Conservation (phyloP, 2,329 filamentous ascomycete species). For the Coniochaeta hoffmannii region DNA sequence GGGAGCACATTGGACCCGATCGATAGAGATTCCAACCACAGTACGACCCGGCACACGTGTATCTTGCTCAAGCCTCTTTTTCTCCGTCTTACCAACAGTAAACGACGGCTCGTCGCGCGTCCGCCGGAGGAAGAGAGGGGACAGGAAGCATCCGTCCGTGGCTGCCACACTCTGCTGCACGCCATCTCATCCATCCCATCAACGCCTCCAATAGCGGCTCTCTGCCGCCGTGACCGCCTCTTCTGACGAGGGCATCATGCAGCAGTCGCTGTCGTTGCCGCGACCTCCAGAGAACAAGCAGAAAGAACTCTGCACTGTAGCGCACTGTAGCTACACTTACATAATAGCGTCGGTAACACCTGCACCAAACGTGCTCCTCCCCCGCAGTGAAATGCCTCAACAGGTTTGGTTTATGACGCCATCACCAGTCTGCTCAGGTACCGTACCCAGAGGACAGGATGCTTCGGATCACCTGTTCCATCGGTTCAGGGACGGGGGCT, state of each 20-base stretch:
- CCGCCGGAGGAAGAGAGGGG: background rate
- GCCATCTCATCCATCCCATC: background rate
- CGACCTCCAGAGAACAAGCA: too few relatives aligned
- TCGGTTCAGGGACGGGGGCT: too few relatives aligned
- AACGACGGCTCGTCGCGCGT: background rate
- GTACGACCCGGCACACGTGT: background rate
- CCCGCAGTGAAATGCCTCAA: constrained; percentile 1
- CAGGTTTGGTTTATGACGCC: constrained; percentile 1
- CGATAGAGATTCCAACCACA: background rate
- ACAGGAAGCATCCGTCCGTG: background rate
- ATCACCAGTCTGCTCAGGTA: background rate
- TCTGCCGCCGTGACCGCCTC: background rate
- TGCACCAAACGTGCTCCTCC: background rate
- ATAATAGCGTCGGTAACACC: background rate
- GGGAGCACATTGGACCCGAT: too few relatives aligned
- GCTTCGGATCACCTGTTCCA: constrained; percentile 1
- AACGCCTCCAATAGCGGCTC: background rate
- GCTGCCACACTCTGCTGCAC: background rate
- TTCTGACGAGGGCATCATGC: background rate
- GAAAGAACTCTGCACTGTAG: background rate
- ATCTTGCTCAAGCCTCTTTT: background rate
- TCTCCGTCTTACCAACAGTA: background rate
- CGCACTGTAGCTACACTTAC: background rate
- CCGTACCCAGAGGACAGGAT: background rate
- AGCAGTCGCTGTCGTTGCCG: background rate